Base-by-base conservation (phyloP, 2,329 filamentous ascomycete species). In the Colletotrichum liaoningense region DNA sequence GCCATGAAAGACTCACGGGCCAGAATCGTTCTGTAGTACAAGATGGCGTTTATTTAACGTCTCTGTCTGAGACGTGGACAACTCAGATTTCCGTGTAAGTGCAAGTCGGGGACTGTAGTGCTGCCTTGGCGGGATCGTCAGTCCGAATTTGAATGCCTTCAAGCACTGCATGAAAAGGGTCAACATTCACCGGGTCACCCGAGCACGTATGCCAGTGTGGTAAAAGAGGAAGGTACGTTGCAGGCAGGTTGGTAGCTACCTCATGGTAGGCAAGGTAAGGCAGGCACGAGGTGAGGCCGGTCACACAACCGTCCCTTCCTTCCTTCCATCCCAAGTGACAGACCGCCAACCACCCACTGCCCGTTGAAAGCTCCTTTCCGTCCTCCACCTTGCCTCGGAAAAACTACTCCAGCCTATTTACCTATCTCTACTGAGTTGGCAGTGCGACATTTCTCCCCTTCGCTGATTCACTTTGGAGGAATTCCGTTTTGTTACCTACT, bases 251-350 rank as follows among this genome's bases (percentile, higher is more conserved):
- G 33, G 33, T 35, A 12, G 11, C 33, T 35, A 35, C 33, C 33
- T 35, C 11, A 35, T 35, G 11, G 33, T 35, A 35, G 33, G 33
- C 33, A 35, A 35, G 33, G 33, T 35, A 30, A 65, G 38, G 60
- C 14, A 60, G 67, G 46, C 30, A 35, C 65, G 26, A 38, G 19
- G 33, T 30, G 46, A 62, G 57, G 69, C 35, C 49, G 35, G 64
- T 68, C 24, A 52, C 49, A 62, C 57, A 22, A 30, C 30, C 64
- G 16, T 46, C 19, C 26, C 26, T 35, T n/a, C 69, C 64, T 69
- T 72, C 57, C 69, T 38, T 63, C 35, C 22, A 52, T 26, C 26
- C 14, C n/a, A 38, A n/a, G 22, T 49, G 56, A 38, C 38, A 26
- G 28, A 14, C 63, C 28, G 54, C 22, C 22, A 38, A 66, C 11